Evolutionary conservation across 2,329 filamentous ascomycete species (phyloP).

Genomic region (Colletotrichum tofieldiae): DNA sequence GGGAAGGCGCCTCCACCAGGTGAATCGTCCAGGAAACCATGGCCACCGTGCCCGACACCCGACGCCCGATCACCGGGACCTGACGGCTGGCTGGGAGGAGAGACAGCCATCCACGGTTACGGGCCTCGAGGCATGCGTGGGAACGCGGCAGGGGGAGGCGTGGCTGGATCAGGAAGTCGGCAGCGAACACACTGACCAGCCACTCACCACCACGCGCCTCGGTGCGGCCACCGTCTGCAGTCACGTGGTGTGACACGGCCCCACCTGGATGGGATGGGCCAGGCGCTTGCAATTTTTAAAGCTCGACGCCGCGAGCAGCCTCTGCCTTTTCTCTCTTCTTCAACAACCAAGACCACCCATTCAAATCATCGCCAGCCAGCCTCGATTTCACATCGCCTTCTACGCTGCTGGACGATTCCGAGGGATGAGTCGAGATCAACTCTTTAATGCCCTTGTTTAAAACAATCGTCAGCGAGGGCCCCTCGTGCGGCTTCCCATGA

Average conservation of each 20-base stretch:
- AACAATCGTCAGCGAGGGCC: slow-evolving; percentile 79
- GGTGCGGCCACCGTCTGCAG: neutral
- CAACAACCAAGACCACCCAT: slow-evolving; percentile 62
- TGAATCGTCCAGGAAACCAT: slow-evolving; percentile 40
- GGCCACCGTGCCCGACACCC: slow-evolving; percentile 37
- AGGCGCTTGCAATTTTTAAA: slow-evolving; percentile 44
- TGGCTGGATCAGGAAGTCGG: slow-evolving; percentile 34
- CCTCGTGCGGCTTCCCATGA: slow-evolving; percentile 75
- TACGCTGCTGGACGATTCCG: slow-evolving; percentile 65
- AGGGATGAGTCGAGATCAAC: slow-evolving; percentile 72
- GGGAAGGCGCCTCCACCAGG: slow-evolving; percentile 21
- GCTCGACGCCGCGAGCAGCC: slow-evolving; percentile 14
- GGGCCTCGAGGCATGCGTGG: slow-evolving; percentile 1
- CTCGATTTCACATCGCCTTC: slow-evolving; percentile 47
- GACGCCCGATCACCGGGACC: slow-evolving; percentile 40
- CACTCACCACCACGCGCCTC: slow-evolving; percentile 1
- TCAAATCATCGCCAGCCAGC: slow-evolving; percentile 59
- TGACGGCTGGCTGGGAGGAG: slow-evolving; percentile 30
- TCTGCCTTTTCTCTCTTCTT: slow-evolving; percentile 48
- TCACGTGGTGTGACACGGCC: slow-evolving; percentile 15
- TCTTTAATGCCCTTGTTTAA: slow-evolving; percentile 71
- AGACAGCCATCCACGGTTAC: neutral
- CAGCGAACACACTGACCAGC: slow-evolving; percentile 10
- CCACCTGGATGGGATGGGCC: slow-evolving; percentile 17
- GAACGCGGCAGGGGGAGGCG: slow-evolving; percentile 16